Percentiles rank a stretch among this genome's conserved stretches.
phyloP scores from a whole-genome alignment of 2,329 filamentous ascomycete species.

The Aspergillus caelatus region DNA sequence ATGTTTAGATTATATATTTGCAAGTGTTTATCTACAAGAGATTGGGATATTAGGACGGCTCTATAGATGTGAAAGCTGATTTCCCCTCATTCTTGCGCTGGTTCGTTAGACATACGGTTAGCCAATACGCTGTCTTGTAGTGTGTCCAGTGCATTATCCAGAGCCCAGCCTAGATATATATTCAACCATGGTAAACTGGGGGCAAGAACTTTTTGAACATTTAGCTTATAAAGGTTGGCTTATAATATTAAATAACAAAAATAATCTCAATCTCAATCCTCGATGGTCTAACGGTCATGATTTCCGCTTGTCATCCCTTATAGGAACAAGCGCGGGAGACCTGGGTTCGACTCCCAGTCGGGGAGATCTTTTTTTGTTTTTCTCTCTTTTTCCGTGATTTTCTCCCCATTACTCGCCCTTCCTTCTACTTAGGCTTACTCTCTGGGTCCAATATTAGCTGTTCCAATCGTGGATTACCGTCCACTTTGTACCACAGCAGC shows the following conservation, averaged over 20 bases:
- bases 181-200: neutral
- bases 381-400: no score
- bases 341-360: slow-evolving; percentile 18
- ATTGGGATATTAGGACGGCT: neutral
- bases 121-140: neutral
- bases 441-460: no score
- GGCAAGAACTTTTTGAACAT: no score
- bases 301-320: slow-evolving; percentile 18
- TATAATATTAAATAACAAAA: neutral
- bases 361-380: slow-evolving; percentile 4
- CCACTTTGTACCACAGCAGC: no score
- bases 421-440: no score
- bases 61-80: neutral
- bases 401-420: no score
- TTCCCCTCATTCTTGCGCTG: neutral
- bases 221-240: neutral
- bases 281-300: slow-evolving; percentile 21
- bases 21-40: neutral
- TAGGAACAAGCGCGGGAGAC: slow-evolving; percentile 17
- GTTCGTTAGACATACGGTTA: neutral
- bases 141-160: neutral
- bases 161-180: neutral
- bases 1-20: neutral
- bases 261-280: neutral
- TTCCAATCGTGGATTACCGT: no score